phyloP scores from a whole-genome alignment of 176 grass and related monocot genomes.

The Oryza coarctata region DNA sequence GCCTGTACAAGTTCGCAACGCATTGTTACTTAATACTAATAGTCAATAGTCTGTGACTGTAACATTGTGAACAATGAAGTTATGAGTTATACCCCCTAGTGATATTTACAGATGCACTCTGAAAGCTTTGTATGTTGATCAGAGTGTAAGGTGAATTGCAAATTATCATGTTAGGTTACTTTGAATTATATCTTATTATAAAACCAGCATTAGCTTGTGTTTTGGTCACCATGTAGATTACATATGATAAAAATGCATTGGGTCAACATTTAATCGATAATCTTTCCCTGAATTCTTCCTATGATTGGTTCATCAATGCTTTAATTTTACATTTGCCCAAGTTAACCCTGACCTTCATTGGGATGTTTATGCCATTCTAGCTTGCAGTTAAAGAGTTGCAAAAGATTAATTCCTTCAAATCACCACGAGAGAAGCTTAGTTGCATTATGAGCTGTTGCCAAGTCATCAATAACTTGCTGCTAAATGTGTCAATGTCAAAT shows the following conservation, averaged over 20 bases:
- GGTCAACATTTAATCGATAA: not conserved
- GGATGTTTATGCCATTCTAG: constrained; percentile 36
- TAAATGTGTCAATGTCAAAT: constrained; percentile 75
- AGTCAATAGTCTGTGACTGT: not conserved
- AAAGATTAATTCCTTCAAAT: constrained; percentile 87
- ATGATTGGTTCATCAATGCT: not conserved
- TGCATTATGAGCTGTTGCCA: constrained; percentile 93
- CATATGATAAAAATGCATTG: not conserved
- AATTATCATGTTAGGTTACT: not conserved
- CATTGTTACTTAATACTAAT: not conserved
- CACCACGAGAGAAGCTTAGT: constrained; percentile 76
- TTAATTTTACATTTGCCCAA: not conserved
- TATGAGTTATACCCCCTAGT: not conserved
- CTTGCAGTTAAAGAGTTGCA: constrained; percentile 94
- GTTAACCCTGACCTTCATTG: constrained; percentile 23
- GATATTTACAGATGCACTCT: not conserved
- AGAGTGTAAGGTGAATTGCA: not conserved
- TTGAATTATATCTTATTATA: not conserved
- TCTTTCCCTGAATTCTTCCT: not conserved
- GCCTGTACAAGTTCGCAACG: not conserved
- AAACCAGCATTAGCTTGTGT: not conserved
- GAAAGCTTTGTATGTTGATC: not conserved
- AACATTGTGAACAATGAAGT: not conserved
- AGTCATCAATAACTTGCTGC: constrained; percentile 92
- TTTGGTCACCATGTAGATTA: not conserved